Evolutionary conservation across 2,329 filamentous ascomycete genomes (phyloP), one percentile per base, ranked within the genome.

Genomic region (Phaeosphaeriaceae sp.): DNA sequence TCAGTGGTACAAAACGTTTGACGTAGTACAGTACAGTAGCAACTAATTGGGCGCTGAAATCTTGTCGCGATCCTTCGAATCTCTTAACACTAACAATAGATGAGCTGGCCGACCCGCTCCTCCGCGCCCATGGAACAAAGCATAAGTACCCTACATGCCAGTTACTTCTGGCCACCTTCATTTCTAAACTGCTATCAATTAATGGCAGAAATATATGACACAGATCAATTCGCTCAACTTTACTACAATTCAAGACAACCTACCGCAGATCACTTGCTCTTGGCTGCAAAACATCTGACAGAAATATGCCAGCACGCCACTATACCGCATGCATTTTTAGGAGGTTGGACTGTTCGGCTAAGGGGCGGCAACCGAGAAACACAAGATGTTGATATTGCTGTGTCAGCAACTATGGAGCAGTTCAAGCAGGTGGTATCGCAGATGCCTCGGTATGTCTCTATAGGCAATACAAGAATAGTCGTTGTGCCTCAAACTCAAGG

Each of bases 141-240:
- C n/a, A n/a, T n/a, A n/a, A n/a, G n/a, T n/a, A n/a, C n/a, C n/a
- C n/a, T n/a, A n/a, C n/a, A n/a, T n/a, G n/a, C n/a, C n/a, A n/a
- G n/a, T n/a, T n/a, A n/a, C n/a, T n/a, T n/a, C n/a, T n/a, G n/a
- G n/a, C n/a, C n/a, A n/a, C n/a, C n/a, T n/a, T n/a, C n/a, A n/a
- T 38, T 17, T 38, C 20, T 38, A 7, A 18, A 18, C 9, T 21
- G 15, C 8, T 21, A 12, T 21, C n/a, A 38, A 38, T 7, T 21
- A 20, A 40, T 40, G 37, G 37, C 37, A 15, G 37, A 40, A n/a
- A 26, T 40, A 26, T 40, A 40, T 20, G 21, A 40, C 20, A 26
- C 37, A 5, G 13, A 4, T 26, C 21, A 18, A 23, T 40, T 40
- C 23, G 37, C 11, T 18, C 8, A 23, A n/a, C 37, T 40, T n/a